These are phyloP conservation scores for Geotrichum citri-aurantii DNA, from an alignment of 1,139 yeast genomes.

Conservation along the genomic window DNA sequence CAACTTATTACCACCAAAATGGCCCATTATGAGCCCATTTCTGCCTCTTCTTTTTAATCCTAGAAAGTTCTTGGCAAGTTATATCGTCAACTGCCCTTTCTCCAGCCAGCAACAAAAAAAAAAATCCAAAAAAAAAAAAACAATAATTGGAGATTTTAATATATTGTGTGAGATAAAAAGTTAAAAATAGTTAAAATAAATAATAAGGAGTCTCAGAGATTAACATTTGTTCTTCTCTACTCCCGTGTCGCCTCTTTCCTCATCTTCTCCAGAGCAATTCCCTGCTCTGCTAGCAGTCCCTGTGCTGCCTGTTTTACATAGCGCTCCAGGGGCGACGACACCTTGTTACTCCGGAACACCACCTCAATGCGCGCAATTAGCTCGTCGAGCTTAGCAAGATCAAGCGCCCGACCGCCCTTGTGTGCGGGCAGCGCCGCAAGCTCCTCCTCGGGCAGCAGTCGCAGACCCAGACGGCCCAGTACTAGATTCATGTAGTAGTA, in stretches of 20 bases:
- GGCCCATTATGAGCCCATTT: neutral
- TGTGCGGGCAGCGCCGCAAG: neutral
- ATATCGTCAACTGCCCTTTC: neutral
- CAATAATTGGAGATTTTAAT: neutral
- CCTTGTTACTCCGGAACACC: neutral
- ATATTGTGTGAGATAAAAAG: too few species aligned
- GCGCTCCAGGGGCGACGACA: conserved; percentile 13
- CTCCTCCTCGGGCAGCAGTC: neutral
- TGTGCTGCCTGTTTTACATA: conserved; percentile 17
- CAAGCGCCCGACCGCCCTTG: neutral
- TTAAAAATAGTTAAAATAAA: neutral
- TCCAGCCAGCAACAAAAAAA: neutral
- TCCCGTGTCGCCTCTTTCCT: neutral
- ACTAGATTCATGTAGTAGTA: conserved; percentile 15
- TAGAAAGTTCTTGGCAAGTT: neutral
- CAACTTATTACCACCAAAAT: neutral
- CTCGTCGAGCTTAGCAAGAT: conserved; percentile 11
- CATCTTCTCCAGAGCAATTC: neutral
- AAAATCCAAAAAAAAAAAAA: neutral
- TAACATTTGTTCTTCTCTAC: too few species aligned
- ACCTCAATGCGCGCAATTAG: conserved; percentile 6
- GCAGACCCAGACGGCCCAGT: conserved; percentile 15
- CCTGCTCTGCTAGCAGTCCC: conserved; percentile 13
- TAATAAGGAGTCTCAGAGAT: neutral
- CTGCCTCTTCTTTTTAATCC: neutral